phyloP scores from a whole-genome alignment of 1,284 basidiomycete genomes.

The Ceratobasidium sp. region DNA sequence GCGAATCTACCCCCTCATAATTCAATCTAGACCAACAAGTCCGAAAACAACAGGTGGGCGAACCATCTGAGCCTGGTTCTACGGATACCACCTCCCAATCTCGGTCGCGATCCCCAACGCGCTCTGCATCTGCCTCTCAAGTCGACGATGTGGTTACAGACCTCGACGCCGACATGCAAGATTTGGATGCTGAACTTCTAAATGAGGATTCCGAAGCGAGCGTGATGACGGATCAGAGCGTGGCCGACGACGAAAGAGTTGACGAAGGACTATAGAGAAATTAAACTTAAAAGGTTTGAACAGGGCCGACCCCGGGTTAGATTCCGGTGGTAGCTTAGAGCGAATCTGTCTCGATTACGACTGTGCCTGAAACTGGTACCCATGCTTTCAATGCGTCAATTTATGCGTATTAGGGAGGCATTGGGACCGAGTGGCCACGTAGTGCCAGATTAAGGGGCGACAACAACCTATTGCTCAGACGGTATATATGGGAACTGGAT shows the following conservation, averaged over 20 bases:
- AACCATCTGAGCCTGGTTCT: slow-evolving; percentile 36
- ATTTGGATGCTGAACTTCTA: slow-evolving; percentile 43
- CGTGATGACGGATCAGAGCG: slow-evolving; percentile 45
- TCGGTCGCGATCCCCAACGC: slow-evolving; percentile 35
- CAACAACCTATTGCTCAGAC: too few relatives aligned
- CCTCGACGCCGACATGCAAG: slow-evolving; percentile 48
- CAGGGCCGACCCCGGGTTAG: background rate
- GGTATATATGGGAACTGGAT: too few relatives aligned
- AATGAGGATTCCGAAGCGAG: slow-evolving; percentile 39
- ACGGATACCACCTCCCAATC: slow-evolving; percentile 35
- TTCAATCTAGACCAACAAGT: background rate
- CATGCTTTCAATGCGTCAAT: background rate
- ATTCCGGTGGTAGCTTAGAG: background rate
- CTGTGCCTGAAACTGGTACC: background rate
- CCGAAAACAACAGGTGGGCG: slow-evolving; percentile 23
- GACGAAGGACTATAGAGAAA: slow-evolving; percentile 42
- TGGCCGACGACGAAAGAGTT: slow-evolving; percentile 43
- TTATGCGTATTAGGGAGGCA: background rate
- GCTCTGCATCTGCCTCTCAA: slow-evolving; percentile 59
- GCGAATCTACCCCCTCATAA: slow-evolving; percentile 42
- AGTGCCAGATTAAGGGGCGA: too few relatives aligned
- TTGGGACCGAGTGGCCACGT: too few relatives aligned
- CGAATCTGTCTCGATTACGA: background rate
- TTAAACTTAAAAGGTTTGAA: background rate
- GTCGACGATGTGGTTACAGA: slow-evolving; percentile 49